A percentile compares a stretch with the other conserved stretches of the same genome.
Conservation (phyloP, 768 basidiomycete species). For the Tylopilus balloui region DNA sequence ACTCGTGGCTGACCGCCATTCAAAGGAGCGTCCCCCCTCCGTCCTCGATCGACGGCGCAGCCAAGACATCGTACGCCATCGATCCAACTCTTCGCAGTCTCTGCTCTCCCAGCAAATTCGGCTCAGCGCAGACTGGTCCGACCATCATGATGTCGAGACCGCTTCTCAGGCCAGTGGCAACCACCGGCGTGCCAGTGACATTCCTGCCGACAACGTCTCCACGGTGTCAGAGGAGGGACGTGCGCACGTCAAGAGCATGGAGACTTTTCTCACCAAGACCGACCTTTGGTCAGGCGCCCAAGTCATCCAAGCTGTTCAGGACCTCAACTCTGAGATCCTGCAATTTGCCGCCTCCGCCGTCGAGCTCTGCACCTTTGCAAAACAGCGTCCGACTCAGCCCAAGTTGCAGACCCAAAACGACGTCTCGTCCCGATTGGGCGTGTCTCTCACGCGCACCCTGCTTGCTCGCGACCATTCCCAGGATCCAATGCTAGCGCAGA, state of each 20-base stretch:
- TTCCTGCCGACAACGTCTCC: constrained; percentile 23
- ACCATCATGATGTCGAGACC: constrained; percentile 18
- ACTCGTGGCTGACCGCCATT: constrained; percentile 21
- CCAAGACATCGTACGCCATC: constrained; percentile 23
- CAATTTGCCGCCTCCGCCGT: constrained; percentile 74
- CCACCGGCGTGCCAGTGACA: constrained; percentile 15
- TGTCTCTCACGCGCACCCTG: constrained; percentile 56
- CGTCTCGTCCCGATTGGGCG: constrained; percentile 59
- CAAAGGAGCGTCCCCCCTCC: constrained; percentile 19
- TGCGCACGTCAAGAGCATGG: constrained; percentile 54
- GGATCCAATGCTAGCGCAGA: constrained; percentile 72
- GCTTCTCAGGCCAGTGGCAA: constrained; percentile 11
- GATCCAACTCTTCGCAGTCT: constrained; percentile 31
- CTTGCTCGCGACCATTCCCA: constrained; percentile 64
- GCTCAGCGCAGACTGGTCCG: constrained; percentile 33
- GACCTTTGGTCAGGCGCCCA: constrained; percentile 75
- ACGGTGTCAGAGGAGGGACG: constrained; percentile 47
- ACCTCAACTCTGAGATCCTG: constrained; percentile 77
- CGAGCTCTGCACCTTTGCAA: constrained; percentile 57
- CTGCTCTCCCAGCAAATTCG: constrained; percentile 29
- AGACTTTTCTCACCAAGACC: constrained; percentile 68
- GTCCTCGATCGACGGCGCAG: constrained; percentile 29
- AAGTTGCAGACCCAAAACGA: constrained; percentile 54
- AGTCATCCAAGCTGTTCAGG: constrained; percentile 72
- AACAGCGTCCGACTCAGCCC: constrained; percentile 36